Evolutionary conservation across 2,329 filamentous ascomycete species (phyloP), one percentile per base, ranked within the genome.

Genomic region (Cyphellophora europaea): DNA sequence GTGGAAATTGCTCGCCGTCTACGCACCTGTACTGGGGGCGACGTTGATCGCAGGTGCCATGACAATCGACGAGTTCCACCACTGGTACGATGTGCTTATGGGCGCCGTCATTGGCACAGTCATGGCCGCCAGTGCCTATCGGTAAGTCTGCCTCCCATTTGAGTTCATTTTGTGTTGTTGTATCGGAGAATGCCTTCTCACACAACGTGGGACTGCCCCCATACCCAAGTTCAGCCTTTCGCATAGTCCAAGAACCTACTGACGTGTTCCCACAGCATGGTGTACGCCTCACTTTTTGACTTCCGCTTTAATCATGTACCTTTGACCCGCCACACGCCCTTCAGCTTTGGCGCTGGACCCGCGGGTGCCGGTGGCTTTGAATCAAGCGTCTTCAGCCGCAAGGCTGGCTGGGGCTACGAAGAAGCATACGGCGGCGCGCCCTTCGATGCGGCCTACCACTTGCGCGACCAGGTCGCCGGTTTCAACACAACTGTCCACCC

Each of bases 31-130:
- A 3, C 71, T 86, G 0, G 77, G 74, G 3, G 80, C 80, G 0
- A 67, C 66, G 3, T 61, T 86, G 2, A 82, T 86, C 28, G 79
- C 71, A 2, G 79, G 79, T 5, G 72, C 77, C 0, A 59, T 85
- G 6, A 82, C 78, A 0, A 82, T 85, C 37, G 76, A 85, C 44
- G 74, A 82, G 52, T 82, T 68, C 53, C 81, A 87, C 58, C 78
- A 85, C 57, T 82, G 78, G 76, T 84, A 84, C 41, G 80, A 85
- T 37, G 63, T 82, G n/a, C 38, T 82, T 1, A 77, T 74, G 0
- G 80, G 79, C 4, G 78, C 69, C 0, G 51, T 71, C 27, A 80
- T 84, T 30, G 80, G 79, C 2, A 76, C 71, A 2, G 52, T 73
- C 40, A 73, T 82, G 57, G 79, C 79, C 0, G 76, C 82, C 48